A percentile compares a stretch with the other conserved stretches of the same genome.
Conservation (phyloP, 352 stramenopile species). For the Phytophthora pistaciae region DNA sequence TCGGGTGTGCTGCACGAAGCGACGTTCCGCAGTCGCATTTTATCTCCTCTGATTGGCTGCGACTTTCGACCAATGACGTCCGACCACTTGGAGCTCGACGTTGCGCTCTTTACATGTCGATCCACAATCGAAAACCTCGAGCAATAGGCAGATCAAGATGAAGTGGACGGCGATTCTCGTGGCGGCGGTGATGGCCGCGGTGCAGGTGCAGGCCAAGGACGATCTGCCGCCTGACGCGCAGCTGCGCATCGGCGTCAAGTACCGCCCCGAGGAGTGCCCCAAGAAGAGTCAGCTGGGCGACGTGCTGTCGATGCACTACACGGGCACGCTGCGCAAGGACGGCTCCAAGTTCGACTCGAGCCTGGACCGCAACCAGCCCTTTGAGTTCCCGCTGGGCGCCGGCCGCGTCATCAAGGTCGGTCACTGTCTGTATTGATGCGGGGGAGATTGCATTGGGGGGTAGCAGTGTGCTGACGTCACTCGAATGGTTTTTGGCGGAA, state of each 20-base stretch:
- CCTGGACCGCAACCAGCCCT: constrained; percentile 93
- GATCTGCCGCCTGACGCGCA: constrained; percentile 71
- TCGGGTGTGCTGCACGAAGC: constrained; percentile 3
- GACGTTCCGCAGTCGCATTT: constrained; percentile 11
- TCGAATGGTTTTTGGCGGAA: not conserved
- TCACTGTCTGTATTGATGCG: not conserved
- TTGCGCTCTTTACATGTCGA: not conserved
- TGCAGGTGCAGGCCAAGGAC: constrained; percentile 71
- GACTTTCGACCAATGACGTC: constrained; percentile 53
- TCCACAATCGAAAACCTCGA: constrained; percentile 28
- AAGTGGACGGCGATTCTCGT: constrained; percentile 63
- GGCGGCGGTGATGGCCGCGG: constrained; percentile 42
- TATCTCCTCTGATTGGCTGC: constrained; percentile 28
- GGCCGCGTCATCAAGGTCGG: constrained; percentile 95
- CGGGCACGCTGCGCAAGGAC: constrained; percentile 95
- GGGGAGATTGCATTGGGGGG: not conserved
- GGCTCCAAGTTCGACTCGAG: constrained; percentile 98
- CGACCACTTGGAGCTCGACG: constrained; percentile 36
- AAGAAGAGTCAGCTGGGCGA: constrained; percentile 84
- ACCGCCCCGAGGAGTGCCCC: constrained; percentile 69
- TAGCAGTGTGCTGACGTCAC: constrained; percentile 2
- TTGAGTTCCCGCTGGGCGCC: constrained; percentile 95
- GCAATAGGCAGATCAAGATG: constrained; percentile 39
- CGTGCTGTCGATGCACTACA: constrained; percentile 97
- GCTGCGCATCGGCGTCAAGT: constrained; percentile 86